Base-by-base conservation (phyloP, 495 filamentous ascomycete genomes). In the Usnea hakonensis region DNA sequence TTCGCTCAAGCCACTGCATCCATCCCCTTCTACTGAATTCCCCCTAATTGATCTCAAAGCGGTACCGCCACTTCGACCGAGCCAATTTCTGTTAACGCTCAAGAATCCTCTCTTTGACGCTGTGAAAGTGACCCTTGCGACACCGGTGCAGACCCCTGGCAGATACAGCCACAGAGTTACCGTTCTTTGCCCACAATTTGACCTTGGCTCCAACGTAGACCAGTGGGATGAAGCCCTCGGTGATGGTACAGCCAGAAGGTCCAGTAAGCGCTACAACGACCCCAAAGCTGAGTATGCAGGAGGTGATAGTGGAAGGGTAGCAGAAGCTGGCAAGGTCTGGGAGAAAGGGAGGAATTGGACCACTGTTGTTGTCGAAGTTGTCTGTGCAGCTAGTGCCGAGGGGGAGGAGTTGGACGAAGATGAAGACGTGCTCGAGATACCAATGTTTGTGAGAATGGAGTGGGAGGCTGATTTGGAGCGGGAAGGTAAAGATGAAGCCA, bases 301-400 rank as follows among this genome's bases (percentile, higher is more conserved):
- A 28, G 67, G 75, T 30, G 73, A 74, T 46, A 74, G 67, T 44
- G 81, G 83, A 63, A 81, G 81, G 60, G 84, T 87, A 52, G 85
- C 90, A 3, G 90, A 96, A 71, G 90, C 88, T 7, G 94, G 94
- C 19, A 97, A 97, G 73, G 85, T 98, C 32, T 98, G 90, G 90
- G 90, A 97, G 62, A 82, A 86, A 62, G 92, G 92, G 0, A 79
- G 93, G n/a, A 98, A 97, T 70, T 96, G 91, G 90, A 92, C 91
- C 2, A 89, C 83, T 53, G 87, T 98, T 9, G 88, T 97, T 9
- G 77, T 98, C 19, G 94, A 98, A 72, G 87, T 98, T 14, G 82
- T 96, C 8, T 90, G 91, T 7, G 88, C 89, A 0, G 66, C 65
- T 53, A 61, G 64, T n/a, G 63, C 57, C 33, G 72, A 69, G 30